Evolutionary conservation across 176 grass and related monocot genomes (phyloP).

Genomic region (Pharus latifolius): DNA sequence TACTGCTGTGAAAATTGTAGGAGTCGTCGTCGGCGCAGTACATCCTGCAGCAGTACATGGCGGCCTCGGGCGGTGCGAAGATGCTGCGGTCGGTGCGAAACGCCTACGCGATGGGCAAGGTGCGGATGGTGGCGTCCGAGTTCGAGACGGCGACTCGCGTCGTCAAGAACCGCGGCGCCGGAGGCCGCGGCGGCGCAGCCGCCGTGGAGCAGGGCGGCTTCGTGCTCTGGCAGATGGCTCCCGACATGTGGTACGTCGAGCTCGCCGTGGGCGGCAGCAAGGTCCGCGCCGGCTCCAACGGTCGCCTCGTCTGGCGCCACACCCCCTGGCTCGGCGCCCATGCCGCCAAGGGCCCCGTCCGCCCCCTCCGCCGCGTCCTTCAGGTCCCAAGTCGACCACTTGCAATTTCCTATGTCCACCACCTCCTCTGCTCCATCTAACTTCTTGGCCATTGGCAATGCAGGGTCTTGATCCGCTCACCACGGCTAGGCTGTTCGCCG

Average conservation of each 20-base stretch:
- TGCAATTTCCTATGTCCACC: neutral
- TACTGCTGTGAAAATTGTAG: conserved; percentile 11
- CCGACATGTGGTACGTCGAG: conserved; percentile 96
- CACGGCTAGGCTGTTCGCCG: conserved; percentile 57
- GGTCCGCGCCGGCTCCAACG: conserved; percentile 81
- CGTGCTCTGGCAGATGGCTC: conserved; percentile 89
- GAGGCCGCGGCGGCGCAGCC: conserved; percentile 26
- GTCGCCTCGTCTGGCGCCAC: conserved; percentile 85
- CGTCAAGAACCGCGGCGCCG: conserved; percentile 53
- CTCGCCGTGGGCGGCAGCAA: conserved; percentile 89
- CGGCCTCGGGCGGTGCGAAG: conserved; percentile 58
- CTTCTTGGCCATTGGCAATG: neutral
- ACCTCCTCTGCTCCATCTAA: neutral
- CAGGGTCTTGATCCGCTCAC: conserved; percentile 88
- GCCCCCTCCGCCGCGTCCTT: conserved; percentile 79
- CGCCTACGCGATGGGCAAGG: conserved; percentile 83
- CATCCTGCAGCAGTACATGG: conserved; percentile 91
- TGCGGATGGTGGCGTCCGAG: conserved; percentile 81
- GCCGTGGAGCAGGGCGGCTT: conserved; percentile 70
- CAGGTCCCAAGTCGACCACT: conserved; percentile 29
- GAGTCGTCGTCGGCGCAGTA: conserved; percentile 85
- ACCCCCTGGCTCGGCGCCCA: conserved; percentile 95
- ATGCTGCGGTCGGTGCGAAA: conserved; percentile 64
- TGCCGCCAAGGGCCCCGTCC: conserved; percentile 70
- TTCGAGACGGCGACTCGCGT: conserved; percentile 67